These are phyloP conservation scores for Obba rivulosa DNA, from an alignment of 768 basidiomycete genomes.

Conservation along the genomic window DNA sequence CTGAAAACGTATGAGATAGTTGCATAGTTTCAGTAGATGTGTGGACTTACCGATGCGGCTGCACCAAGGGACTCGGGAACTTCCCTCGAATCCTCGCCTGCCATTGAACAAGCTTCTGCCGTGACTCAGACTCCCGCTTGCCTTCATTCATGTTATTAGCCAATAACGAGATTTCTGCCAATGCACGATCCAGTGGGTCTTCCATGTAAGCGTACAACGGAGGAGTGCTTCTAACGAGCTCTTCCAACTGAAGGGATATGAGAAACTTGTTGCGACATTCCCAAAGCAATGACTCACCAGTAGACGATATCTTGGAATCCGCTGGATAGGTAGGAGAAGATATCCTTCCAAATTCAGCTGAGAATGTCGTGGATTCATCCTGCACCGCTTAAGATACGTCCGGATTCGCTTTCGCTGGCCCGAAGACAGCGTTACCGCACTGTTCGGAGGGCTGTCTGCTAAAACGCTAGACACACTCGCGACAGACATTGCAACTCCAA, in stretches of 20 bases:
- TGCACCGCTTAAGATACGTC: conserved; percentile 84
- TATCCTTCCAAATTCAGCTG: conserved; percentile 95
- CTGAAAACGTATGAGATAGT: conserved; percentile 31
- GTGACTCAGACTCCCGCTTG: conserved; percentile 91
- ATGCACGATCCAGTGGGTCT: conserved; percentile 80
- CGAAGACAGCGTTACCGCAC: conserved; percentile 57
- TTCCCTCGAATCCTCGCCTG: conserved; percentile 83
- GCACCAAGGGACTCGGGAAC: conserved; percentile 96
- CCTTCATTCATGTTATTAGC: conserved; percentile 98
- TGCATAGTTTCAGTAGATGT: not conserved
- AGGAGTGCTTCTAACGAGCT: conserved; percentile 81
- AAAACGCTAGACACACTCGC: conserved; percentile 39
- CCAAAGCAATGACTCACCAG: conserved; percentile 51
- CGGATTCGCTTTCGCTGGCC: conserved; percentile 87
- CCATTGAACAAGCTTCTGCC: conserved; percentile 88
- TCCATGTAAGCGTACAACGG: conserved; percentile 69
- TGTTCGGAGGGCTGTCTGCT: conserved; percentile 32
- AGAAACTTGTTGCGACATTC: not conserved
- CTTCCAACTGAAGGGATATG: conserved; percentile 59
- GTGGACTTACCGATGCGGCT: conserved; percentile 82
- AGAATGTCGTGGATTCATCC: conserved; percentile 83
- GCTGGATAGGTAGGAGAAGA: conserved; percentile 89
- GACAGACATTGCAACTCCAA: conserved; percentile 53
- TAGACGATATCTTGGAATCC: conserved; percentile 94
- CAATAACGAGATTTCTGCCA: conserved; percentile 81